Conservation (phyloP, 306 rosid species). For the cucumber (Cucumis sativus) region DNA sequence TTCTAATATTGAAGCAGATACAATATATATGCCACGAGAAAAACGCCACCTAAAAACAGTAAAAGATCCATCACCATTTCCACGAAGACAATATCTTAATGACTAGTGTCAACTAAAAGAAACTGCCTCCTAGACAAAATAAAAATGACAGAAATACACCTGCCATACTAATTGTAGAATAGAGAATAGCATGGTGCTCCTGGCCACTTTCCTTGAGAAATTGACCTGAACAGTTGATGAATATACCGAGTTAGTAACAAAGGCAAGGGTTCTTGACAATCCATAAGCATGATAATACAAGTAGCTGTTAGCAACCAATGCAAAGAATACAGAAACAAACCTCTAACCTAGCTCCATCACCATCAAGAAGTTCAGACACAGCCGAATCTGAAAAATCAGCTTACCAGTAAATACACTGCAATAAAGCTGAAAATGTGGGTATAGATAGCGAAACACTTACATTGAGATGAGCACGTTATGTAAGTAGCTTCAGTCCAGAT, state of each 20-base stretch:
- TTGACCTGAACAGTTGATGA: constrained; percentile 13
- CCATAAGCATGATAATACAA: not conserved
- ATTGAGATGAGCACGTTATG: constrained; percentile 19
- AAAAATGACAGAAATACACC: constrained; percentile 11
- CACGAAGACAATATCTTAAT: not conserved
- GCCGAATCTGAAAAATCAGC: constrained; percentile 11
- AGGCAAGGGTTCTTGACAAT: not conserved
- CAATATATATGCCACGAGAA: constrained; percentile 35
- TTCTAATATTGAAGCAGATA: constrained; percentile 31
- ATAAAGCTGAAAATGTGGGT: not conserved
- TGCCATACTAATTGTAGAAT: constrained; percentile 35
- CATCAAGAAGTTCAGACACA: constrained; percentile 10
- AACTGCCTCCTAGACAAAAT: not conserved
- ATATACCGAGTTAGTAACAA: not conserved
- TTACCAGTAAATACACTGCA: not conserved
- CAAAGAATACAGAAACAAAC: constrained; percentile 5
- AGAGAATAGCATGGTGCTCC: constrained; percentile 25
- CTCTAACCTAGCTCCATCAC: constrained; percentile 10
- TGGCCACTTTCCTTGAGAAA: constrained; percentile 22
- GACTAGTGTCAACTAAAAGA: not conserved
- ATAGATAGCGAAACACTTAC: constrained; percentile 13
- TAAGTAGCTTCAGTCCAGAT: constrained; percentile 30
- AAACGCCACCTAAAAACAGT: constrained; percentile 15
- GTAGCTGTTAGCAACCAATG: not conserved
- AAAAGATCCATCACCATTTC: not conserved